These are phyloP conservation scores for Trypanosoma vivax DNA, from an alignment of 208 protist genomes.

Conservation along the genomic window DNA sequence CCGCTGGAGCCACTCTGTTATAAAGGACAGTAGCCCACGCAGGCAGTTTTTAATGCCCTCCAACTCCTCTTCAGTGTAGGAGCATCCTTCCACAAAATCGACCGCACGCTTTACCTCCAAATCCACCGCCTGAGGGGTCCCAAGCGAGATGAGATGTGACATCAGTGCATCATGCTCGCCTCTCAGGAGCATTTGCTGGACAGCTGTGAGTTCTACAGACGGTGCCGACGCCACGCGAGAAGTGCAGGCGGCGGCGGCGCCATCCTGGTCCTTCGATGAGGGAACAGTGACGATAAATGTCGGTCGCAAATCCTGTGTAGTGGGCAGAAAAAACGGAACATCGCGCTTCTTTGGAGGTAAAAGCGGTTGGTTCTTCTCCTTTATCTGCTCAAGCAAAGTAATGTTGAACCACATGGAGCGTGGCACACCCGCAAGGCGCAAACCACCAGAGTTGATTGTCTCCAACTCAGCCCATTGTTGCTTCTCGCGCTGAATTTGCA, in stretches of 20 bases:
- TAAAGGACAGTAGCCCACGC: slow-evolving; percentile 43
- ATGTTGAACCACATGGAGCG: slow-evolving; percentile 78
- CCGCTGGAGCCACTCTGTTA: slow-evolving; percentile 40
- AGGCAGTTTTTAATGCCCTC: slow-evolving; percentile 43
- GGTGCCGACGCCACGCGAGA: slow-evolving; percentile 24
- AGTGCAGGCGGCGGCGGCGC: neutral
- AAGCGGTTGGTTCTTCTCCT: slow-evolving; percentile 85
- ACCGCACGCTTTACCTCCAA: slow-evolving; percentile 64
- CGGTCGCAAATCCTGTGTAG: slow-evolving; percentile 71
- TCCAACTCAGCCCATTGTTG: slow-evolving; percentile 41
- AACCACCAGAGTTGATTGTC: slow-evolving; percentile 44
- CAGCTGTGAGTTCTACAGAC: slow-evolving; percentile 35
- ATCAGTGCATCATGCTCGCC: slow-evolving; percentile 56
- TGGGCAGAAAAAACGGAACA: slow-evolving; percentile 88
- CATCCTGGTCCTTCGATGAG: slow-evolving; percentile 8
- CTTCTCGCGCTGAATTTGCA: slow-evolving; percentile 28
- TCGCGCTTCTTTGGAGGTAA: slow-evolving; percentile 87
- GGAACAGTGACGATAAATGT: slow-evolving; percentile 72
- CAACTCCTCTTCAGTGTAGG: slow-evolving; percentile 62
- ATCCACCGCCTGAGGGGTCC: slow-evolving; percentile 65
- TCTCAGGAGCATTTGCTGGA: slow-evolving; percentile 62
- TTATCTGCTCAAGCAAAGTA: slow-evolving; percentile 82
- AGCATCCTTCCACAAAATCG: slow-evolving; percentile 57
- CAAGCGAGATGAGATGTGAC: slow-evolving; percentile 34
- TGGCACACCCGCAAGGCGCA: slow-evolving; percentile 58